phyloP scores from a whole-genome alignment of 352 stramenopile species.

The Phytophthora macrochlamydospora region DNA sequence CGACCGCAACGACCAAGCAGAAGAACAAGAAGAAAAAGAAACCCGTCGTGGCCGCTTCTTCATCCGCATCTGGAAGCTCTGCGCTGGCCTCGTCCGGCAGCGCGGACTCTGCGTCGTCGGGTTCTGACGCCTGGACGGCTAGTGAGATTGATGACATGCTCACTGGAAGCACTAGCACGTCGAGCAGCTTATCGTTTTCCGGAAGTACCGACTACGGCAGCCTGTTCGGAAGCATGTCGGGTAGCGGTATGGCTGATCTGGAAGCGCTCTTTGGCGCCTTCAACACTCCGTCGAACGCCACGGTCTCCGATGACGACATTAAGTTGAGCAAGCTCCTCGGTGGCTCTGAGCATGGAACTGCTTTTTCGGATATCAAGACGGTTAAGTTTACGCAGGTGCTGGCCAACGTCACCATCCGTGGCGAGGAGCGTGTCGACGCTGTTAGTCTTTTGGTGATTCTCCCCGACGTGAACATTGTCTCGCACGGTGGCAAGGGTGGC shows the following conservation, averaged over 20 bases:
- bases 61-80: conserved; percentile 10
- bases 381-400: conserved; percentile 30
- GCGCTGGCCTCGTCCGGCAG: background rate
- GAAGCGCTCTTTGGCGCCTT: conserved; percentile 19
- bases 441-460: conserved; percentile 20
- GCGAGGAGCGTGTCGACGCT: conserved; percentile 17
- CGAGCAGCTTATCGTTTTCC: too few species aligned
- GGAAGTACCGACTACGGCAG: conserved; percentile 1
- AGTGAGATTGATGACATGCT: background rate
- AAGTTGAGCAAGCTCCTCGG: conserved; percentile 19
- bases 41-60: background rate
- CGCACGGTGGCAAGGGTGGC: conserved; percentile 27
- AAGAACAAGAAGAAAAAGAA: conserved; percentile 9
- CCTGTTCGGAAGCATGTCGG: conserved; percentile 19
- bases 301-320: conserved; percentile 26
- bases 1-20: conserved; percentile 1
- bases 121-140: background rate
- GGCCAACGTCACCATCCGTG: conserved; percentile 31
- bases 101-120: background rate
- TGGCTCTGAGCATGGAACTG: conserved; percentile 18
- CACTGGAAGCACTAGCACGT: background rate
- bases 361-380: conserved; percentile 34
- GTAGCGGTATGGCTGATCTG: conserved; percentile 15
- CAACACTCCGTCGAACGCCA: conserved; percentile 24
- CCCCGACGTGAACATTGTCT: conserved; percentile 16